Conservation (phyloP, 2,329 filamentous ascomycete species). For the Bipolaris zeicola region DNA sequence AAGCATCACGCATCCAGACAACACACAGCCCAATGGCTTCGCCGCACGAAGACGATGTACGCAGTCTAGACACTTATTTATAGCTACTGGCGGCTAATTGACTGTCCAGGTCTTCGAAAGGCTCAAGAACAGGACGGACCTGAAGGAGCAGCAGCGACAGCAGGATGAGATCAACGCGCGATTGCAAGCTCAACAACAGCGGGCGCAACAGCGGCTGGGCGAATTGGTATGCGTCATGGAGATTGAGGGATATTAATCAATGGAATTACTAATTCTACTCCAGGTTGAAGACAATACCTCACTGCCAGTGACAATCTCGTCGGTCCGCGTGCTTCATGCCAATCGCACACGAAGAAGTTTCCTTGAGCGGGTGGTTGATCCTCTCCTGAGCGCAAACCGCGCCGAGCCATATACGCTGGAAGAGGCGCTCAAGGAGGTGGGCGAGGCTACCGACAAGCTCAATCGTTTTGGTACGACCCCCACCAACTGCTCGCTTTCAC, state of each 20-base stretch:
- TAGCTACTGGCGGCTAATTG: constrained; percentile 19
- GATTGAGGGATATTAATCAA: neutral
- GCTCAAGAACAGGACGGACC: constrained; percentile 63
- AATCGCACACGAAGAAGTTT: constrained; percentile 83
- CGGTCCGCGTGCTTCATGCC: constrained; percentile 81
- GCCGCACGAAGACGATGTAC: constrained; percentile 55
- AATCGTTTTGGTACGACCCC: constrained; percentile 72
- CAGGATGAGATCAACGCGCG: constrained; percentile 66
- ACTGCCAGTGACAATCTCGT: constrained; percentile 84
- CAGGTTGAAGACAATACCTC: constrained; percentile 82
- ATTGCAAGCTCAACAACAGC: constrained; percentile 63
- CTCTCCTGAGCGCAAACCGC: constrained; percentile 72
- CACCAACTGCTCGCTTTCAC: constrained; percentile 2
- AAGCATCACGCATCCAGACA: constrained; percentile 34
- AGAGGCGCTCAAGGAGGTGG: constrained; percentile 74
- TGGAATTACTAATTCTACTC: constrained; percentile 11
- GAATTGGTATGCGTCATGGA: constrained; percentile 63
- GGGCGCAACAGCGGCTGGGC: constrained; percentile 66
- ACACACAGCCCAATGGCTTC: constrained; percentile 50
- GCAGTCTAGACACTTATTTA: constrained; percentile 6
- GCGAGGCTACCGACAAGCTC: constrained; percentile 73
- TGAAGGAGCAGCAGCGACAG: constrained; percentile 63
- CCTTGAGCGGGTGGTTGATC: constrained; percentile 79
- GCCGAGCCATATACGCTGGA: constrained; percentile 75
- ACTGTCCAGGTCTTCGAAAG: constrained; percentile 62